Evolutionary conservation across 768 basidiomycete genomes (phyloP), one percentile per base, ranked within the genome.

Genomic region (Leucosporidium scottii): DNA sequence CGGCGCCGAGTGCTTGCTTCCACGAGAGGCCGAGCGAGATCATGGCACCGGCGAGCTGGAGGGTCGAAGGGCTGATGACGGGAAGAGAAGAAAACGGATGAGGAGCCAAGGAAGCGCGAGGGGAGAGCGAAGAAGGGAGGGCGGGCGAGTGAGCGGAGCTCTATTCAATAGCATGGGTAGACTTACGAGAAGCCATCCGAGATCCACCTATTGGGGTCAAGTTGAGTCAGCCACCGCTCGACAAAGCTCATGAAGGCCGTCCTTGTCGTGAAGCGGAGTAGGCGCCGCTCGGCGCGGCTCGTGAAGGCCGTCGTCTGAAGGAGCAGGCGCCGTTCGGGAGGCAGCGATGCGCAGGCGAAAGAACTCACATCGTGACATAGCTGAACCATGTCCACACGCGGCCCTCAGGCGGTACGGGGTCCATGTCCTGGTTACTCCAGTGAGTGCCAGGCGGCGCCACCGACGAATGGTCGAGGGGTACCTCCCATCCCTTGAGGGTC

Each of bases 351-450:
- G 34, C 5, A 44, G 39, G 15, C 39, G 39, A 44, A 15, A 2
- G 39, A n/a, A 53, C n/a, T 4, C 21, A 53, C 47, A 28, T 48
- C 0, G 21, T 48, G 8, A 31, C 27, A 50, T 48, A 64, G 44
- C 28, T n/a, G 44, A 47, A 64, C 55, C 44, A 30, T 4, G 53
- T 30, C 62, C 62, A 64, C 1, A 64, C 62, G 8, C 34, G 44
- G 21, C 49, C 30, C 21, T 64, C 55, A 8, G 21, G 28, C 3
- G 62, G 62, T 3, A n/a, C 21, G 20, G 62, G 62, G n/a, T 64
- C 62, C 62, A 64, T 64, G 47, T 64, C 62, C 53, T 30, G 30
- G 55, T 64, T 64, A 20, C 27, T 47, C 44, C 27, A n/a, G 44
- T n/a, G 20, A 17, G 30, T 17, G 23, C 47, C 55, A 13, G 18